These are phyloP conservation scores for Mytilinidion resinicola DNA, from an alignment of 495 filamentous ascomycete species.

Conservation along the genomic window DNA sequence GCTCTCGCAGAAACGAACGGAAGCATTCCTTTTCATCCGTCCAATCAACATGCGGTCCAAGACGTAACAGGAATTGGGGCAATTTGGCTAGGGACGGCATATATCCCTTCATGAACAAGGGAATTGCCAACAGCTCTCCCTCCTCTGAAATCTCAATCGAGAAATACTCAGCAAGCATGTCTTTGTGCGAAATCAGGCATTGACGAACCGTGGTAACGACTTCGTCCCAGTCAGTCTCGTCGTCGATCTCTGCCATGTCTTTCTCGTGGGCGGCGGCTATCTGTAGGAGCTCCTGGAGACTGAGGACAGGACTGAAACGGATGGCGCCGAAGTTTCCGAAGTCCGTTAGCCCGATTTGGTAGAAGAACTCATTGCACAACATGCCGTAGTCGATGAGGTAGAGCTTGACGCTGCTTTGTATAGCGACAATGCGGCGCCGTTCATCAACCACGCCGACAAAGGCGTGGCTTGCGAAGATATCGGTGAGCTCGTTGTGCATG, in stretches of 20 bases:
- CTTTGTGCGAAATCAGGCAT: slow-evolving; percentile 63
- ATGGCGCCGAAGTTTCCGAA: slow-evolving; percentile 93
- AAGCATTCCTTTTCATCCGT: slow-evolving; percentile 78
- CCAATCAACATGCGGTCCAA: slow-evolving; percentile 91
- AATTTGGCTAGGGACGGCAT: slow-evolving; percentile 78
- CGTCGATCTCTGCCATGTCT: slow-evolving; percentile 37
- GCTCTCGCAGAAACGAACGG: slow-evolving; percentile 71
- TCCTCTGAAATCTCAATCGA: slow-evolving; percentile 70
- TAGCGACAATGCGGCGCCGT: slow-evolving; percentile 75
- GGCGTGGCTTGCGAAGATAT: slow-evolving; percentile 81
- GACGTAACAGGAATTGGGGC: slow-evolving; percentile 76
- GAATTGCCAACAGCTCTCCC: slow-evolving; percentile 72
- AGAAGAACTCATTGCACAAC: slow-evolving; percentile 85
- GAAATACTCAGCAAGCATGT: slow-evolving; percentile 94
- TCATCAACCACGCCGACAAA: slow-evolving; percentile 94
- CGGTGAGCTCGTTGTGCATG: slow-evolving; percentile 86
- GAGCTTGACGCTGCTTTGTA: slow-evolving; percentile 89
- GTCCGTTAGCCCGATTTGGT: slow-evolving; percentile 92
- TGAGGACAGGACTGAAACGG: slow-evolving; percentile 67
- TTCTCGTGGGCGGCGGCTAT: slow-evolving; percentile 70
- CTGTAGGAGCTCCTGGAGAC: slow-evolving; percentile 60
- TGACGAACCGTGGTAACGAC: slow-evolving; percentile 55
- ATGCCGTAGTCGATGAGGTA: slow-evolving; percentile 93
- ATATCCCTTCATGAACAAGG: slow-evolving; percentile 84
- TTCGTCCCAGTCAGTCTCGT: slow-evolving; percentile 58